A percentile compares a stretch with the other conserved stretches of the same genome.
Evolutionary conservation across 2,329 filamentous ascomycete species (phyloP).

Genomic region (Talaromyces islandicus): DNA sequence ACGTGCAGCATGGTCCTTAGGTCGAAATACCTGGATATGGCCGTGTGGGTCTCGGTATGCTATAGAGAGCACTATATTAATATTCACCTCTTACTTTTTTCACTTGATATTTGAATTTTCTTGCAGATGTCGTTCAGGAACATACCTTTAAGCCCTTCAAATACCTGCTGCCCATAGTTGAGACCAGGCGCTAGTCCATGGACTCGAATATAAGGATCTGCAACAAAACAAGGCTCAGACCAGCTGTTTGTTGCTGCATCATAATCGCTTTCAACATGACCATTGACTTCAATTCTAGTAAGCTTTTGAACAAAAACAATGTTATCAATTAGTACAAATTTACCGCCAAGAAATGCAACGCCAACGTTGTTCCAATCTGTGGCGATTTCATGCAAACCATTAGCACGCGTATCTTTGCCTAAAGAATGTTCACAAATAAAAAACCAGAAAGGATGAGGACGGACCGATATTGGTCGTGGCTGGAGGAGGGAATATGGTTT

Average conservation of each 20-base stretch:
- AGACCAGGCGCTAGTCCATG: slow-evolving; percentile 51
- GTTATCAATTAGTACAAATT: neutral
- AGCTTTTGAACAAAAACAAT: neutral
- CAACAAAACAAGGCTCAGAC: slow-evolving; percentile 46
- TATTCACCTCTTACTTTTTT: neutral
- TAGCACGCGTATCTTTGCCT: neutral
- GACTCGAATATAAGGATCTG: slow-evolving; percentile 48
- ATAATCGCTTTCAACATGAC: slow-evolving; percentile 50
- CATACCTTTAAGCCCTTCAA: slow-evolving; percentile 46
- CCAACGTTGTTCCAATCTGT: neutral
- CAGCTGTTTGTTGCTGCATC: slow-evolving; percentile 46
- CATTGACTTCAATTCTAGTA: slow-evolving; percentile 39
- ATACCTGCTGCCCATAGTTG: slow-evolving; percentile 51
- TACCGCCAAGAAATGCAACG: neutral
- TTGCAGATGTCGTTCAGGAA: neutral
- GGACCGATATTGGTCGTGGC: neutral
- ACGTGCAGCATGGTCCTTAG: slow-evolving; percentile 23
- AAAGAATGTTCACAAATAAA: no score
- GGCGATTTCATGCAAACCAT: neutral
- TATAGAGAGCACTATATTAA: slow-evolving; percentile 1
- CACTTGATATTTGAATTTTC: no score
- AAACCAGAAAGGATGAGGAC: neutral
- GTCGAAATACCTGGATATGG: slow-evolving; percentile 28
- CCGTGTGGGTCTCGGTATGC: slow-evolving; percentile 14
- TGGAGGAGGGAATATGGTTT: neutral